A percentile compares a stretch with the other conserved stretches of the same genome.
Conservation (phyloP, 495 filamentous ascomycete genomes). For the Aspergillus funiculosus region DNA sequence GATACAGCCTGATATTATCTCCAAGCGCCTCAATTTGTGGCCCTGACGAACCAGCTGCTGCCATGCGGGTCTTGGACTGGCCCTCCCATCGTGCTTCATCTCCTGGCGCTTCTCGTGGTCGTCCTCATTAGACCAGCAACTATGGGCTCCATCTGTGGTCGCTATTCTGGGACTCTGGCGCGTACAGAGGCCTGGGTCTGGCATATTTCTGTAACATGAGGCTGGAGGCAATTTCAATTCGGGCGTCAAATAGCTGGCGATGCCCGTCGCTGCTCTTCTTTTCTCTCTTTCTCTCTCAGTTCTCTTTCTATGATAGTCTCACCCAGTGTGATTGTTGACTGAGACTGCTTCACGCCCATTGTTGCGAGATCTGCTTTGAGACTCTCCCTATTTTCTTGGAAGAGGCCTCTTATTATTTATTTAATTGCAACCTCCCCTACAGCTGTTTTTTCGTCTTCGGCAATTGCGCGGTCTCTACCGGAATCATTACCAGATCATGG, state of each 20-base stretch:
- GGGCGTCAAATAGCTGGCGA: constrained; percentile 14
- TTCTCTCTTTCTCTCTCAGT: neutral
- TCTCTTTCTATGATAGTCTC: too few species aligned
- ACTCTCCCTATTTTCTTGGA: too few species aligned
- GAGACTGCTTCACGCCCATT: neutral
- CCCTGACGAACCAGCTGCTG: neutral
- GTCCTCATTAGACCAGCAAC: constrained; percentile 18
- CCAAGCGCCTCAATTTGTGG: constrained; percentile 7
- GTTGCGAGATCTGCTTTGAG: too few species aligned
- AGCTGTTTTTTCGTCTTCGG: too few species aligned
- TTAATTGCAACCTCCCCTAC: too few species aligned
- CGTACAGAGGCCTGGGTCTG: constrained; percentile 18
- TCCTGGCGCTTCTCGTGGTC: constrained; percentile 6
- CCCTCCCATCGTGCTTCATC: neutral
- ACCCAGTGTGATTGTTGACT: constrained; percentile 3
- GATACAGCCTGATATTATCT: neutral
- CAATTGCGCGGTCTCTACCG: neutral
- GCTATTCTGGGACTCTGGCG: constrained; percentile 29
- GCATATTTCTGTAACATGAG: constrained; percentile 13
- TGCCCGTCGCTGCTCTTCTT: neutral
- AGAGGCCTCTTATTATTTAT: too few species aligned
- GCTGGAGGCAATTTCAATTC: constrained; percentile 9
- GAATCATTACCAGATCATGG: neutral
- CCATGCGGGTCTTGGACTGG: neutral
- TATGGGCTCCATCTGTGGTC: constrained; percentile 20